Percentiles rank a stretch among this genome's conserved stretches.
These are phyloP conservation scores for Petasospora rhodanensis DNA, from an alignment of 1,139 yeast genomes.

Conservation along the genomic window DNA sequence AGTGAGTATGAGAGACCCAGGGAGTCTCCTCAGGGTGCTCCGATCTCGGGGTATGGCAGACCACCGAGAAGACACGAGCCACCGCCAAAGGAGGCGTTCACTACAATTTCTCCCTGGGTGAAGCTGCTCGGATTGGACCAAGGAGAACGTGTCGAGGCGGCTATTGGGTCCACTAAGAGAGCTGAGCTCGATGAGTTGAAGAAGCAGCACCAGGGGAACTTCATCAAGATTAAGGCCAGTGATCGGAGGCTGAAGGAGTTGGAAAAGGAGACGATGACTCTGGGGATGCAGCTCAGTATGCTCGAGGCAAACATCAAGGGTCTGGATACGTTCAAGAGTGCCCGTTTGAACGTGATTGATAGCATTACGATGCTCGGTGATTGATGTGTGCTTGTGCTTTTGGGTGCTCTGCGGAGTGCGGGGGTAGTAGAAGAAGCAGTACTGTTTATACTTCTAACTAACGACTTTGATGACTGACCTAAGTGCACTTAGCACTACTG, in stretches of 20 bases:
- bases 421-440: too few relatives aligned
- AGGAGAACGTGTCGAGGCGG: slow-evolving; percentile 9
- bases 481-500: too few relatives aligned
- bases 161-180: slow-evolving; percentile 6
- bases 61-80: slow-evolving; percentile 1
- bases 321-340: slow-evolving; percentile 11
- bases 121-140: slow-evolving; percentile 16
- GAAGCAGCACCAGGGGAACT: slow-evolving; percentile 12
- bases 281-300: slow-evolving; percentile 12
- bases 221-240: slow-evolving; percentile 9
- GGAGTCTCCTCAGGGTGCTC: too few relatives aligned
- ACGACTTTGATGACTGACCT: too few relatives aligned
- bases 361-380: slow-evolving; percentile 15
- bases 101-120: slow-evolving; percentile 13
- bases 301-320: slow-evolving; percentile 14
- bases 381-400: too few relatives aligned
- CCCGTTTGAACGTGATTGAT: slow-evolving; percentile 13
- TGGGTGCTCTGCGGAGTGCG: too few relatives aligned
- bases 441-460: too few relatives aligned
- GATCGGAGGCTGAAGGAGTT: slow-evolving; percentile 6
- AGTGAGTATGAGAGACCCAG: not conserved
- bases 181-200: slow-evolving; percentile 11
- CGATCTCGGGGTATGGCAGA: too few relatives aligned
- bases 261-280: slow-evolving; percentile 10
- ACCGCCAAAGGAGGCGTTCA: slow-evolving; percentile 2